Evolutionary conservation across 495 filamentous ascomycete genomes (phyloP).

Genomic region (Hyaloscypha variabilis): DNA sequence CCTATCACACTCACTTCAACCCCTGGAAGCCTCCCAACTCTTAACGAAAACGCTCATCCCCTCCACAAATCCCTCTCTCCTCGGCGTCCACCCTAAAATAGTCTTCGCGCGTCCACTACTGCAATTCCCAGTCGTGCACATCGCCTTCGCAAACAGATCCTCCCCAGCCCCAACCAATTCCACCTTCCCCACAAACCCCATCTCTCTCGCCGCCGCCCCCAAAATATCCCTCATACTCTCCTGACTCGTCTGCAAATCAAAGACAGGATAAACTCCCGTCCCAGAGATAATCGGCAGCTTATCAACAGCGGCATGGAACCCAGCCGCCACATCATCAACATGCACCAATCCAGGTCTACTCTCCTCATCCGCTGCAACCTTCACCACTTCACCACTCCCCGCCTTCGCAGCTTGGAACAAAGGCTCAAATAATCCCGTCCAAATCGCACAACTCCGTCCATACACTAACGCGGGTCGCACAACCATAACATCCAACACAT

Average conservation of each 20-base stretch:
- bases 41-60: slow-evolving; percentile 19
- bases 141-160: slow-evolving; percentile 34
- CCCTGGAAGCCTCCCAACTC: slow-evolving; percentile 16
- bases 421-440: slow-evolving; percentile 26
- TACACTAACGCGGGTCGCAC: slow-evolving; percentile 42
- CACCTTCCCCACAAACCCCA: slow-evolving; percentile 36
- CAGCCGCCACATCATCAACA: slow-evolving; percentile 44
- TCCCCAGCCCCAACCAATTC: slow-evolving; percentile 31
- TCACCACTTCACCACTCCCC: slow-evolving; percentile 18
- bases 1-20: background rate
- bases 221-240: slow-evolving; percentile 38
- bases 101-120: slow-evolving; percentile 37
- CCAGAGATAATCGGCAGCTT: slow-evolving; percentile 35
- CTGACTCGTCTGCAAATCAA: slow-evolving; percentile 41
- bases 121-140: slow-evolving; percentile 32
- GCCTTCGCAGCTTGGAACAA: slow-evolving; percentile 32
- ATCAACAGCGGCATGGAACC: slow-evolving; percentile 39
- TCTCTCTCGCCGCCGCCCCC: slow-evolving; percentile 16
- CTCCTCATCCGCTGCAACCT: slow-evolving; percentile 31
- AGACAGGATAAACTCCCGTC: slow-evolving; percentile 43
- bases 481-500: slow-evolving; percentile 42
- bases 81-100: slow-evolving; percentile 44
- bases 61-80: slow-evolving; percentile 29
- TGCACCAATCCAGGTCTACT: slow-evolving; percentile 36
- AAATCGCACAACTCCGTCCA: slow-evolving; percentile 35